Base-by-base conservation (phyloP, 2,329 filamentous ascomycete species). In the Orbilia blumenaviensis region DNA sequence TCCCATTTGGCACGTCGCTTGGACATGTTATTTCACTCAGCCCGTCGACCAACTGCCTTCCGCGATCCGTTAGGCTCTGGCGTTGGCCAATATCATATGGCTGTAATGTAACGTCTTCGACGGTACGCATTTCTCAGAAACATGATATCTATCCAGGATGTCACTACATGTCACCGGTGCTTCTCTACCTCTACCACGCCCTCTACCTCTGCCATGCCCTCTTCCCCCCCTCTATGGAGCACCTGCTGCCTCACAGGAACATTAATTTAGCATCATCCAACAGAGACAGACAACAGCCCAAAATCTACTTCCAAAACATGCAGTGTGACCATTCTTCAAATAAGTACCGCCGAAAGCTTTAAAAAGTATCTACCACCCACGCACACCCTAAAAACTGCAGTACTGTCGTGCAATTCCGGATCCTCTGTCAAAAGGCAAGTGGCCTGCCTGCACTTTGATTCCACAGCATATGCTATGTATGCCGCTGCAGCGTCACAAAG, bases 261-360 rank as follows among this genome's bases (percentile, higher is more conserved):
- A 34, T 34, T 10, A 10, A n/a, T n/a, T n/a, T n/a, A 27, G 27
- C 44, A 56, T n/a, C 32, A 36, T 36, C 52, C 29, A 56, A 38
- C 32, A 56, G 32, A 56, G 32, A 56, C 52, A 56, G n/a, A n/a
- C n/a, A 38, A 18, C 9, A 32, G 12, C 18, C 21, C 42, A 14
- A 34, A 56, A 38, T 14, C 27, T 54, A 36, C 48, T 34, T 36
- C 36, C 21, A 7, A 23, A 21, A n/a, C 16, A 32, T 25, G 52
- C 52, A 12, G 52, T 56, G 52, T 56, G 52, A 56, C 52, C 52
- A 27, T 38, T 18, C 52, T 54, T 56, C 32, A 16, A 56, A 38
- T 32, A 38, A 34, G 48, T 54, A 54, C 48, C 41, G 7, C 1
- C 16, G 4, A 23, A 9, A 6, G 3, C 14, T 6, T n/a, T n/a